Percentiles rank a stretch among this genome's conserved stretches.
Evolutionary conservation across 2,329 filamentous ascomycete species (phyloP).

Genomic region (Fusarium sp.): DNA sequence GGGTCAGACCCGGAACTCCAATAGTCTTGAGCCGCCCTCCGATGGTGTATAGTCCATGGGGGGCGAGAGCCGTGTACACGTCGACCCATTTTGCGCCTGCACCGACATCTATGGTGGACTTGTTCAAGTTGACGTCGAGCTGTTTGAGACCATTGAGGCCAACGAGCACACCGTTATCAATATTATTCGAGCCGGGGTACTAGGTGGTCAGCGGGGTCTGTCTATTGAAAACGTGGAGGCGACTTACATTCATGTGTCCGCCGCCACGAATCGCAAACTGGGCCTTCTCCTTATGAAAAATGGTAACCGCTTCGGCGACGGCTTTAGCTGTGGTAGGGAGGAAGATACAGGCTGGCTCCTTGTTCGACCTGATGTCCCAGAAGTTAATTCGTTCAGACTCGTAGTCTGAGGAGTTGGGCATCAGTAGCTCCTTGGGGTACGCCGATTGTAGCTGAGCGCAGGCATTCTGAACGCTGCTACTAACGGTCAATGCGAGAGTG

Average conservation of each 20-base stretch:
- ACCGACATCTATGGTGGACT: constrained; percentile 15
- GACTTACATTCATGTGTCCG: constrained; percentile 22
- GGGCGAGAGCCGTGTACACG: constrained; percentile 39
- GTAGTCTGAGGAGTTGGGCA: not conserved
- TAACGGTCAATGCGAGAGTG: not conserved
- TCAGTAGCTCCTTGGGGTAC: not conserved
- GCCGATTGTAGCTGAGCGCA: not conserved
- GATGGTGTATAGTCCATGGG: constrained; percentile 36
- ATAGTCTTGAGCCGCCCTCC: constrained; percentile 45
- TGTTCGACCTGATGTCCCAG: not conserved
- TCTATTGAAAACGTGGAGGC: not conserved
- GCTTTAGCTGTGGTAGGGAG: not conserved
- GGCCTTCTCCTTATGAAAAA: not conserved
- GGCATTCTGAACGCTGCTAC: not conserved
- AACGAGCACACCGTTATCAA: constrained; percentile 19
- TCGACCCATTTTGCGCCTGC: constrained; percentile 37
- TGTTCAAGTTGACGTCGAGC: constrained; percentile 1
- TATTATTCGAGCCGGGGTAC: constrained; percentile 24
- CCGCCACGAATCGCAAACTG: constrained; percentile 27
- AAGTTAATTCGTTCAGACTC: not conserved
- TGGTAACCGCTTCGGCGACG: not conserved
- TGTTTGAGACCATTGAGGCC: constrained; percentile 6
- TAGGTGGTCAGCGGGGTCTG: not conserved
- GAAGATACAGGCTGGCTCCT: not conserved
- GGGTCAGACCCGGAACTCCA: constrained; percentile 43